Evolutionary conservation across 371 early-diverging fungal species (phyloP), one percentile per base, ranked within the genome.

Genomic region (Mortierella sp.): DNA sequence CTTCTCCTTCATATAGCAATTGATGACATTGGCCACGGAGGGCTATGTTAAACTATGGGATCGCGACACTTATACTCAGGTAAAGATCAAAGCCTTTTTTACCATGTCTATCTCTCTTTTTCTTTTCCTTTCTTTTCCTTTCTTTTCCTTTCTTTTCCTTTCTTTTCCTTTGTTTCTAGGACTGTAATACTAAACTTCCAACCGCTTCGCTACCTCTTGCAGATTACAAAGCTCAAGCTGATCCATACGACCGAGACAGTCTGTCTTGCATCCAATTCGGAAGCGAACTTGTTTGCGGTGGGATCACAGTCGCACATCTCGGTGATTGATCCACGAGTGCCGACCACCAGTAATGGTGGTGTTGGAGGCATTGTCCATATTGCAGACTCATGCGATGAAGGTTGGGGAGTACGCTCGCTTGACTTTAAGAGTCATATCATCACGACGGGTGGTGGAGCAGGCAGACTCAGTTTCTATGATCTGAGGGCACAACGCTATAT

Each of bases 341-440:
- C 67, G 9, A 9, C 9, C 5, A 37, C 5, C 37, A 37, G 37
- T 9, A 37, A 37, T 9, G 37, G 37, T 37, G 37, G 37, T 3
- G 37, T 9, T 37, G 57, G 47, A 4, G 57, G 53, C 6, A 60
- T 85, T 16, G 87, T 84, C 1, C 86, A 84, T 45, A 76, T 70
- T 1, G 68, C 86, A 43, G 83, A 82, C 7, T 88, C 89, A 4
- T 75, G 81, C 44, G 93, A 93, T 75, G 88, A 87, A 1, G 86
- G 85, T 1, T 92, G 92, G 90, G 93, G 93, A 2, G 91, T 93
- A 4, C 82, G 92, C 4, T 84, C 89, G 7, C 52, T 93, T 6
- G 81, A 80, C 25, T 82, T 89, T 51, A 81, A 83, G 51, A 62
- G 79, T 26, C 83, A 84, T 51, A 82, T 89, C 28, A 55, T 91